Base-by-base conservation (phyloP, 345 rosid genomes). In the Hibiscus tridactylites region DNA sequence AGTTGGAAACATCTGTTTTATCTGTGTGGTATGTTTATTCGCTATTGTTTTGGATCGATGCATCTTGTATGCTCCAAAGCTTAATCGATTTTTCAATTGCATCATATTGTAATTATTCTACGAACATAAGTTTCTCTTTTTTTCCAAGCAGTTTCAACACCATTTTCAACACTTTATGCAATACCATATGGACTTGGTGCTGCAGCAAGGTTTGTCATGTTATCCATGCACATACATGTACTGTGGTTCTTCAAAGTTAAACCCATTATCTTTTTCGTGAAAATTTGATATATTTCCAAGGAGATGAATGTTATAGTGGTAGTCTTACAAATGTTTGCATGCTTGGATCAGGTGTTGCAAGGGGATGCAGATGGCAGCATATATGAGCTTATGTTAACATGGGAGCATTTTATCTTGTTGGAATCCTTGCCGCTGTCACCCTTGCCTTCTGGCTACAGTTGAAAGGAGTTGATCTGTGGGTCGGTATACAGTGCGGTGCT, bases 1-100 rank as follows among this genome's bases (percentile, higher is more conserved):
- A 78, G 79, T 86, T 87, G 9, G 88, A 85, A 75, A 81, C 88
- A 13, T 85, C 91, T 16, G 88, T 84, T 53, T 78, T 87, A 49
- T 82, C 89, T 0, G 74, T 84, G 58, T 85, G 88, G 86, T 85
- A 81, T 68, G 79, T 71, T 28, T 33, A 33, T 33, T 33, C 4
- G 35, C 35, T 33, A 33, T 24, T 75, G 44, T 37, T 37, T 37
- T 6, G 44, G 44, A 37, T 37, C 44, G 9, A 37, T 39, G 44
- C 44, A 39, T 39, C 44, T 33, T 33, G 37, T 33, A 33, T 5
- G 5, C 6, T 4, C 37, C 37, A 33, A 33, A 33, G 6, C 37
- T 33, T 33, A 33, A 4, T 33, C 5, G 37, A 33, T 33, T 33
- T 31, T 33, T 33, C 37, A 33, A 33, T 33, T 33, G 37, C 6